Percentiles rank a stretch among this genome's conserved stretches.
Conservation (phyloP, 1,284 basidiomycete genomes). For the Takashimella koratensis region DNA sequence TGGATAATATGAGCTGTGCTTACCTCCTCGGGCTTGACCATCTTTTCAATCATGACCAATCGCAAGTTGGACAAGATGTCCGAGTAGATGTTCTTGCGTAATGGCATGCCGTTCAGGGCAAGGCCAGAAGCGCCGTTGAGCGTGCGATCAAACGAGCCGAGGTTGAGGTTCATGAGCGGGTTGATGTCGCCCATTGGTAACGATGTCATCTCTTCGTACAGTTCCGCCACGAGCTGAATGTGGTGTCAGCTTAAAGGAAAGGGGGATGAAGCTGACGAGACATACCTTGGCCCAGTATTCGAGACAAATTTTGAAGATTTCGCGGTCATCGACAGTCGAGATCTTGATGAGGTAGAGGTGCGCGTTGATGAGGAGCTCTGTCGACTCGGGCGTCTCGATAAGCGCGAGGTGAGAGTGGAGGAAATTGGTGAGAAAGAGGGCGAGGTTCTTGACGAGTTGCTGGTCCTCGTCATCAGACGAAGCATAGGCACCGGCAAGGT, state of each 20-base stretch:
- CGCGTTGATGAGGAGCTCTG: constrained; percentile 90
- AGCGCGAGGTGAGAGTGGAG: constrained; percentile 85
- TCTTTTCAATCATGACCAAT: constrained; percentile 95
- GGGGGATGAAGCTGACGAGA: no score
- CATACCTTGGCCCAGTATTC: constrained; percentile 89
- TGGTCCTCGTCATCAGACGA: constrained; percentile 90
- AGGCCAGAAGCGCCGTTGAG: constrained; percentile 55
- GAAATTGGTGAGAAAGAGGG: constrained; percentile 96
- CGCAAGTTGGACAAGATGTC: constrained; percentile 93
- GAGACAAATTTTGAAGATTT: constrained; percentile 98
- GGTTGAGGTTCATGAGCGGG: constrained; percentile 85
- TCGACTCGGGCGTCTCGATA: constrained; percentile 86
- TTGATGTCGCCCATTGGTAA: constrained; percentile 80
- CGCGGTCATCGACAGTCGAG: constrained; percentile 95
- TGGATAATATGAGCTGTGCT: constrained; percentile 26
- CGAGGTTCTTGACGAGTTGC: constrained; percentile 94
- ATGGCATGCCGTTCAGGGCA: constrained; percentile 67
- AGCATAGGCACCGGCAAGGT: constrained; percentile 73
- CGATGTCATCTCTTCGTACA: constrained; percentile 94
- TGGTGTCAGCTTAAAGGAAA: constrained; percentile 1
- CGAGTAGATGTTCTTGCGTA: constrained; percentile 91
- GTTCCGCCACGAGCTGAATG: constrained; percentile 85
- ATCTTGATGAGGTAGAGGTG: constrained; percentile 99
- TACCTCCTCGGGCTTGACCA: constrained; percentile 99
- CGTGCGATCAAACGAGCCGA: constrained; percentile 56